Conservation (phyloP, 352 stramenopile species). For the Phytophthora multivora region DNA sequence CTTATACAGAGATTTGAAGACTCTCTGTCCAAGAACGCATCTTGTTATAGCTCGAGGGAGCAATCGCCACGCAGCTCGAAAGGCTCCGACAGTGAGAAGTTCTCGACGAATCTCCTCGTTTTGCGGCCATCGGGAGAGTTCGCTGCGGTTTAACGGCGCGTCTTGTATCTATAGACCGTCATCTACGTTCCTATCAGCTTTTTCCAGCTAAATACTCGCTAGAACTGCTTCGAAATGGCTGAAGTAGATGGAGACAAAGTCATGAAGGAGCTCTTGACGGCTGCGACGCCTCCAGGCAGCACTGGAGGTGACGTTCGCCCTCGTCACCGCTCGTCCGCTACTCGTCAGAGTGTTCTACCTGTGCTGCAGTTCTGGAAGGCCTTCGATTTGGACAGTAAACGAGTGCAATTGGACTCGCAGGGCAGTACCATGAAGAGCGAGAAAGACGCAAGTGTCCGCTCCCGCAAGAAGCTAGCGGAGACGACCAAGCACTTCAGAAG, state of each 20-base stretch:
- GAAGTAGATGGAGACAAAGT: conserved; percentile 32
- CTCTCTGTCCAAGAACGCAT: conserved; percentile 18
- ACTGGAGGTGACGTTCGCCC: conserved; percentile 14
- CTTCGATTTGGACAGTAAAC: conserved; percentile 90
- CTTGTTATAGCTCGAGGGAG: conserved; percentile 24
- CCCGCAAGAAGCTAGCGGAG: conserved; percentile 86
- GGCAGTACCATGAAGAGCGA: conserved; percentile 83
- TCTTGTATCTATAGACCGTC: conserved; percentile 1
- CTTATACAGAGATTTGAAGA: neutral
- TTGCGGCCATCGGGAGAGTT: too few species aligned
- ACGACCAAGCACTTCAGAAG: conserved; percentile 85
- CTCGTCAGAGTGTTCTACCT: conserved; percentile 38
- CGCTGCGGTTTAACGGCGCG: neutral
- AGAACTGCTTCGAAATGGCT: conserved; percentile 18
- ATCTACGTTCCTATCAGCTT: conserved; percentile 3
- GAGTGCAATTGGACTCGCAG: conserved; percentile 75
- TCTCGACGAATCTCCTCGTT: neutral
- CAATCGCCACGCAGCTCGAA: conserved; percentile 11
- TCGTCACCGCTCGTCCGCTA: conserved; percentile 20
- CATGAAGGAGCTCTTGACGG: conserved; percentile 29
- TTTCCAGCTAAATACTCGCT: neutral
- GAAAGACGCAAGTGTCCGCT: conserved; percentile 79
- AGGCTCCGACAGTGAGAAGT: conserved; percentile 7
- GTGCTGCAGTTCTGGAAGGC: conserved; percentile 88
- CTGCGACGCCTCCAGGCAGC: conserved; percentile 19